phyloP scores from a whole-genome alignment of 257 asterid genomes.

The Salvia rosmarinus region DNA sequence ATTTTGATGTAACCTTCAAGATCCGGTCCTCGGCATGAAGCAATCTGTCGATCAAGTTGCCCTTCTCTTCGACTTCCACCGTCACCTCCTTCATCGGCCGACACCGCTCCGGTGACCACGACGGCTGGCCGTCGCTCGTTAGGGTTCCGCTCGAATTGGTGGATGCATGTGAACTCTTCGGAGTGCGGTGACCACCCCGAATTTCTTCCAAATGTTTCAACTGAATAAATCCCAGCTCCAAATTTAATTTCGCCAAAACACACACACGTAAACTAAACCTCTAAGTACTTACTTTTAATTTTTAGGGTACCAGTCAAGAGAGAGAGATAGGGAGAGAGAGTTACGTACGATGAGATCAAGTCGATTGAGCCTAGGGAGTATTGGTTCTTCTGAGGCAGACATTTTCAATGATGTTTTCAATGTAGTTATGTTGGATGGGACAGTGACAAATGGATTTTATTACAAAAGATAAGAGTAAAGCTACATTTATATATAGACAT shows the following conservation, averaged over 20 bases:
- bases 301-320: too few relatives aligned
- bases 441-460: background rate
- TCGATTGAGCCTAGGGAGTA: slow-evolving; percentile 62
- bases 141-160: slow-evolving; percentile 50
- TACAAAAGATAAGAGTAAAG: too few relatives aligned
- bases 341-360: slow-evolving; percentile 68
- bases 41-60: slow-evolving; percentile 60
- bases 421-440: too few relatives aligned
- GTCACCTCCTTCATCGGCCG: slow-evolving; percentile 67
- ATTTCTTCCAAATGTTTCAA: slow-evolving; percentile 63
- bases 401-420: too few relatives aligned
- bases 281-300: too few relatives aligned
- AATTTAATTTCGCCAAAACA: too few relatives aligned
- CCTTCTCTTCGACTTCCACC: slow-evolving; percentile 62
- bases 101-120: slow-evolving; percentile 60
- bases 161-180: slow-evolving; percentile 58
- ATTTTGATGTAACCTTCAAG: slow-evolving; percentile 41
- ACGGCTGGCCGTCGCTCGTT: slow-evolving; percentile 49
- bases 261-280: too few relatives aligned
- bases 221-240: slow-evolving; percentile 42
- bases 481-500: too few relatives aligned
- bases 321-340: background rate
- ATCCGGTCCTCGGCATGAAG: slow-evolving; percentile 64
- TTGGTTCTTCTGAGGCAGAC: slow-evolving; percentile 59
- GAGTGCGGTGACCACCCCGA: slow-evolving; percentile 39